Evolutionary conservation across 257 asterid genomes (phyloP), one percentile per base, ranked within the genome.

Genomic region (Pogostemon cablin): DNA sequence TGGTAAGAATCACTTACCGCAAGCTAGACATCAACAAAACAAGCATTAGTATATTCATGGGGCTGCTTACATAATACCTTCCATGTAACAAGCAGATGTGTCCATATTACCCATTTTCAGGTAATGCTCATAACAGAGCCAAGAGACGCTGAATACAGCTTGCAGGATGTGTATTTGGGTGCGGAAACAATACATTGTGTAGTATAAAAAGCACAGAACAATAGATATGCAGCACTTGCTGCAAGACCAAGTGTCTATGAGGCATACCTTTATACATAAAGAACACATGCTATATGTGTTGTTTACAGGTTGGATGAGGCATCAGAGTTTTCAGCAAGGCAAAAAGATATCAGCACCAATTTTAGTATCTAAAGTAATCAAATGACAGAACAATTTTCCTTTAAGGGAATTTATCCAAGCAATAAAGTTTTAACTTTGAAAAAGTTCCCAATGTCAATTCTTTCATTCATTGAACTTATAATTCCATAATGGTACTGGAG

Each of bases 41-140:
- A 47, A 7, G 65, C 44, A 34, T 20, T 39, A 32, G 39, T 17
- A 17, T 15, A 5, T 56, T 73, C 68, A 46, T 56, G 44, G 5
- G 58, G 32, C 40, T 58, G 65, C 57, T 62, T 41, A 4, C 7
- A 7, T 38, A 3, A 1, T 34, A 69, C 72, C 67, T 75, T 25
- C 32, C 32, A 47, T 11, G 56, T 39, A 56, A 12, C 44, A 42
- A 47, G 15, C 6, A 61, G 6, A 53, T 12, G 5, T 34, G 10
- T 58, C 34, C 37, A 25, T 25, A 25, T 25, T 25, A 25, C 32
- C 32, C 32, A 25, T 25, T 25, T 25, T 25, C 32, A 25, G 32
- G 32, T 25, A 25, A 25, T 25, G 32, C 2, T 25, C 32, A 25
- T 25, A 25, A 25, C 32, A 25, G 32, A 25, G 32, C 32, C 32